Percentiles rank a stretch among this genome's conserved stretches.
Conservation (phyloP, 2,329 filamentous ascomycete species). For the Aaosphaeria arxii region DNA sequence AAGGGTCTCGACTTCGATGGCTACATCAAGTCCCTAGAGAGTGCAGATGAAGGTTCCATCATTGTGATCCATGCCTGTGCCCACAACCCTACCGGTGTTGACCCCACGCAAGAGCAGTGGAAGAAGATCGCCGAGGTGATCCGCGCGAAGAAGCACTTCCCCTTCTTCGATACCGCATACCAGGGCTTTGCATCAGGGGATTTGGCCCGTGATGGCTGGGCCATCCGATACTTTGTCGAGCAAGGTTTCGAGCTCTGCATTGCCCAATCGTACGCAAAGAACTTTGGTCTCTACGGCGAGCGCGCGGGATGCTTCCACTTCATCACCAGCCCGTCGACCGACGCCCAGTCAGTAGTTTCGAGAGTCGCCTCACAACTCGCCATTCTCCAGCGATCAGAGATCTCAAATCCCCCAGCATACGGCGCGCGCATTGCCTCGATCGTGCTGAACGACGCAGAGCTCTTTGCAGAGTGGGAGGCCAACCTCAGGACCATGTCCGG, state of each 20-base stretch:
- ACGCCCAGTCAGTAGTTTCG: slow-evolving; percentile 57
- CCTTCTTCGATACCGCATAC: slow-evolving; percentile 98
- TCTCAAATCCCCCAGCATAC: slow-evolving; percentile 94
- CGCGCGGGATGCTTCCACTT: slow-evolving; percentile 96
- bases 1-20: slow-evolving; percentile 90
- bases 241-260: slow-evolving; percentile 72
- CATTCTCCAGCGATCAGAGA: slow-evolving; percentile 94
- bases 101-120: slow-evolving; percentile 93
- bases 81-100: slow-evolving; percentile 96
- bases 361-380: slow-evolving; percentile 84
- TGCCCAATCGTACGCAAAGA: slow-evolving; percentile 55
- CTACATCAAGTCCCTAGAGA: slow-evolving; percentile 69
- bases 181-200: slow-evolving; percentile 96
- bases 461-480: slow-evolving; percentile 90
- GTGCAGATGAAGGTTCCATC: slow-evolving; percentile 74
- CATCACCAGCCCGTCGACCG: slow-evolving; percentile 69
- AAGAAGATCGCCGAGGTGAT: slow-evolving; percentile 79
- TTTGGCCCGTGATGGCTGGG: slow-evolving; percentile 78
- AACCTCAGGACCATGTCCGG: slow-evolving; percentile 93
- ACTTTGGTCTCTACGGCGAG: slow-evolving; percentile 86
- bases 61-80: slow-evolving; percentile 93
- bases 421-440: slow-evolving; percentile 84
- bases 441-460: slow-evolving; percentile 74
- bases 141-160: slow-evolving; percentile 78
- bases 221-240: slow-evolving; percentile 91